Base-by-base conservation (phyloP, 192 early-diverging fungal species). In the Lobulomyces angularis region DNA sequence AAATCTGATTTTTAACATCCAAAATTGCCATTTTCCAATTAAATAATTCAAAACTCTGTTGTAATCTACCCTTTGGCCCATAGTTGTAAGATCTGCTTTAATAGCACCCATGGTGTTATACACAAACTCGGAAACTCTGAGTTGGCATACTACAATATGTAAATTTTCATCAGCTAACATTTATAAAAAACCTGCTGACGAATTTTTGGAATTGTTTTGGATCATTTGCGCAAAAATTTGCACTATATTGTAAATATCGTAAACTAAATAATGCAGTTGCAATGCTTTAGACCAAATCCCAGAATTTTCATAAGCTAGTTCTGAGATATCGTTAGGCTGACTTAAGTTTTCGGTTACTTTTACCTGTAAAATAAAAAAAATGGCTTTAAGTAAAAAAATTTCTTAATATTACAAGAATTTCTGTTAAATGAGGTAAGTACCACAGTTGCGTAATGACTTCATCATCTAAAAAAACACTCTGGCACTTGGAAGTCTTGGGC, bases 401-500 rank as follows among this genome's bases (percentile, higher is more conserved):
- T n/a, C n/a, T n/a, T 23, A 24, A 24, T 35, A 47, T 50, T 36
- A 70, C 8, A 1, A 74, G 30, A 22, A 67, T 49, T 35, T 74
- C 71, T 3, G 63, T 64, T 1, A 55, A 34, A 20, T 74, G 66
- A 6, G 71, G 71, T 12, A 74, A 20, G 45, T 71, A 65, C 71
- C 71, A 74, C 5, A 74, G 23, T n/a, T n/a, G n/a, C n/a, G n/a
- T n/a, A n/a, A n/a, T n/a, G n/a, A n/a, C n/a, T n/a, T n/a, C n/a
- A n/a, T n/a, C n/a, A n/a, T n/a, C n/a, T n/a, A n/a, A n/a, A n/a
- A n/a, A n/a, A n/a, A n/a, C n/a, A n/a, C n/a, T n/a, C n/a, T n/a
- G n/a, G n/a, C n/a, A n/a, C n/a, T n/a, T n/a, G n/a, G n/a, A n/a
- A n/a, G n/a, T n/a, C n/a, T n/a, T n/a, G n/a, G n/a, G n/a, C n/a